phyloP scores from a whole-genome alignment of 805 yeast species.

The Ogataea neopini region DNA sequence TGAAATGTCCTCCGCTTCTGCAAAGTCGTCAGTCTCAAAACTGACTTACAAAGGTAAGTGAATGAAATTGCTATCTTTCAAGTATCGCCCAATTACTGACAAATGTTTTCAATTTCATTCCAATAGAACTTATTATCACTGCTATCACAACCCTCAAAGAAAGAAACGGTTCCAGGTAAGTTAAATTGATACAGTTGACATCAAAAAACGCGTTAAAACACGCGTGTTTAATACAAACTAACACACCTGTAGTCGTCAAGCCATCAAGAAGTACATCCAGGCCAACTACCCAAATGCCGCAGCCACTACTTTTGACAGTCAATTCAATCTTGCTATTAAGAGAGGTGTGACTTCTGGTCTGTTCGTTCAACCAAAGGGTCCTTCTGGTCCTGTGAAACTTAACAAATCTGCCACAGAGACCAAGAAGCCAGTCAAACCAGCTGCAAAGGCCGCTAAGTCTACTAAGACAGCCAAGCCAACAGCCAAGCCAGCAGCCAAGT shows the following conservation, averaged over 20 bases:
- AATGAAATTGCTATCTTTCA: neutral
- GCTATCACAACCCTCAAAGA: slow-evolving; percentile 73
- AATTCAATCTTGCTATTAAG: slow-evolving; percentile 76
- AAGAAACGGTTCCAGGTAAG: slow-evolving; percentile 75
- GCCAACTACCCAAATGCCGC: slow-evolving; percentile 57
- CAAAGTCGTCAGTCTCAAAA: slow-evolving; percentile 38
- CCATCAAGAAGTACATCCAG: slow-evolving; percentile 79
- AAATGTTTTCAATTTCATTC: neutral
- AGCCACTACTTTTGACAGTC: slow-evolving; percentile 70
- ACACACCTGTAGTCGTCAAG: slow-evolving; percentile 61
- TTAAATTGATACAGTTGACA: slow-evolving; percentile 17
- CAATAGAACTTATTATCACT: slow-evolving; percentile 60
- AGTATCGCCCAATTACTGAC: slow-evolving; percentile 19
- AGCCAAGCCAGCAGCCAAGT: slow-evolving; percentile 31
- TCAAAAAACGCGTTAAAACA: neutral
- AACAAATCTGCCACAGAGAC: slow-evolving; percentile 41
- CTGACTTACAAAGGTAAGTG: slow-evolving; percentile 49
- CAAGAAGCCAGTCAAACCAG: slow-evolving; percentile 31
- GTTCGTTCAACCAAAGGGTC: slow-evolving; percentile 84
- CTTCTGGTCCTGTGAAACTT: slow-evolving; percentile 81
- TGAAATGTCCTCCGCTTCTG: slow-evolving; percentile 39
- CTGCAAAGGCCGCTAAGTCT: slow-evolving; percentile 17
- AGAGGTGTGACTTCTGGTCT: slow-evolving; percentile 79
- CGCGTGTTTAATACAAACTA: neutral
- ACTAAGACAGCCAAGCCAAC: slow-evolving; percentile 21